These are phyloP conservation scores for Vitis riparia DNA, from an alignment of 164 flowering plant species.

Conservation along the genomic window DNA sequence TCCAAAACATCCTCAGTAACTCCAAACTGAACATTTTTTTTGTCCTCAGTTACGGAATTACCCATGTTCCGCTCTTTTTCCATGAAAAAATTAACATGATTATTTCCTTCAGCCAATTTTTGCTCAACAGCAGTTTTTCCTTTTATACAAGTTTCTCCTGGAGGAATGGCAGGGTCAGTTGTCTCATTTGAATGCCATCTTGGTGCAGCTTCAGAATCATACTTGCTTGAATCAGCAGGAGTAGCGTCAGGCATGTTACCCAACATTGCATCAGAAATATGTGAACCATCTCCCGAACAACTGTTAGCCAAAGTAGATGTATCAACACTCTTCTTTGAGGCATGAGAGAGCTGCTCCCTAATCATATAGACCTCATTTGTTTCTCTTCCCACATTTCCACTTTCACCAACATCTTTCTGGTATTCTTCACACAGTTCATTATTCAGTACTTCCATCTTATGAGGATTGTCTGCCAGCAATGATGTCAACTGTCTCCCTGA, in stretches of 20 bases:
- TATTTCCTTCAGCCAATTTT: constrained; percentile 18
- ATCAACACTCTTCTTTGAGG: constrained; percentile 13
- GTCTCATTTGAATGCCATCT: constrained; percentile 10
- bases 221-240: constrained; percentile 19
- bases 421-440: constrained; percentile 9
- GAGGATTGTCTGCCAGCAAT: constrained; percentile 6
- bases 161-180: constrained; percentile 8
- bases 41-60: constrained; percentile 16
- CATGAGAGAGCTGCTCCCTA: constrained; percentile 14
- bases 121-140: constrained; percentile 11
- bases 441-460: constrained; percentile 10
- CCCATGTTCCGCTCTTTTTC: constrained; percentile 18
- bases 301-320: constrained; percentile 1
- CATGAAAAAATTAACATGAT: constrained; percentile 4
- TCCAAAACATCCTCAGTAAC: constrained; percentile 46
- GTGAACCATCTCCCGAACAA: constrained; percentile 14
- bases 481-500: constrained; percentile 12
- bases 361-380: constrained; percentile 10
- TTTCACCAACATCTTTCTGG: constrained; percentile 12
- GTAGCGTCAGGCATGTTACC: constrained; percentile 12
- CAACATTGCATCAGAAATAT: constrained; percentile 15
- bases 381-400: constrained; percentile 10
- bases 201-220: constrained; percentile 17
- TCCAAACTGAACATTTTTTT: constrained; percentile 25
- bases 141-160: constrained; percentile 13